Evolutionary conservation across 805 yeast species (phyloP), one percentile per base, ranked within the genome.

Genomic region (Saccharomycopsis schoenii): DNA sequence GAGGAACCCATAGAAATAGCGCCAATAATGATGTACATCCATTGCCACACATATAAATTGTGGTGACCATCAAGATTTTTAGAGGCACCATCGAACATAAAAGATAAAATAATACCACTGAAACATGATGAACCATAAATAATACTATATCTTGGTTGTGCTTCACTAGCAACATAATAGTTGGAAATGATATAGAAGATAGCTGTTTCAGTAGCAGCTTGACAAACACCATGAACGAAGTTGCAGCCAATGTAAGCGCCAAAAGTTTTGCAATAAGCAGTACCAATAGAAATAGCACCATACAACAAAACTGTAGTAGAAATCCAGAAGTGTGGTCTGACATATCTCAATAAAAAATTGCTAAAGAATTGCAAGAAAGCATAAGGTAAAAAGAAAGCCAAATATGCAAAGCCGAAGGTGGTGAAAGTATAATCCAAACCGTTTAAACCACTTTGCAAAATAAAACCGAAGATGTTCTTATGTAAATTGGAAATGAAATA

Each of bases 91-190:
- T 80, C 83, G 11, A 91, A 89, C 66, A 87, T 77, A 34, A 88
- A 81, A 61, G 89, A 90, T 9, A 85, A 84, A 66, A 86, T 85
- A 21, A 89, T 89, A 69, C 93, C 91, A 1, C 92, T 89, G 60
- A 87, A 75, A 64, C 86, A 81, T 5, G 90, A 84, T 54, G 86
- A 83, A 36, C 86, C 85, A 34, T 52, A 86, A 72, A 87, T 85
- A 60, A 83, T 79, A 42, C 86, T 79, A 70, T 83, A 85, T 58
- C 93, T 73, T 68, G 82, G 80, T 73, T 85, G 89, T 12, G 89
- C 80, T 70, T 86, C 92, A 17, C 72, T 72, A 58, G 84, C 78
- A 47, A 81, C 75, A 72, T 86, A 86, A 21, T 62, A 62, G 25
- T 54, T 55, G 39, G 88, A 77, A 67, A 86, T 74, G 60, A 86